These are phyloP conservation scores for Cladosporium sp. DNA, from an alignment of 2,329 filamentous ascomycete genomes.

Conservation along the genomic window DNA sequence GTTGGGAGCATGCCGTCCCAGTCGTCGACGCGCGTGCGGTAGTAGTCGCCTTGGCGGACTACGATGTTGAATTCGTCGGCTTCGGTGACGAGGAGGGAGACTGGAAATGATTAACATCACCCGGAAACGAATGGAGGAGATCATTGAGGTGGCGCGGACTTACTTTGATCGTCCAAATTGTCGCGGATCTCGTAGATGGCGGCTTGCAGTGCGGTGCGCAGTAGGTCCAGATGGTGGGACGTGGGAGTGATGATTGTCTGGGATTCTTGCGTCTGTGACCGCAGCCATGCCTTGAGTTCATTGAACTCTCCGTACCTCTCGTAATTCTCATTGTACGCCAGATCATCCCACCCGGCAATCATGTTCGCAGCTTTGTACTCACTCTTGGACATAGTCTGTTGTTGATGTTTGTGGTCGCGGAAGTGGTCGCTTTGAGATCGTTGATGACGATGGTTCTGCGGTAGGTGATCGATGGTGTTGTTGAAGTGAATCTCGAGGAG, in stretches of 20 bases:
- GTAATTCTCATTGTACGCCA: not conserved
- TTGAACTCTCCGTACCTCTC: not conserved
- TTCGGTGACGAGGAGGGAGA: slow-evolving; percentile 2
- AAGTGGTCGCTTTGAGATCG: too few relatives aligned
- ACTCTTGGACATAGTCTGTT: too few relatives aligned
- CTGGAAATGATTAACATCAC: too few relatives aligned
- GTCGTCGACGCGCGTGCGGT: not conserved
- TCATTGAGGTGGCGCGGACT: too few relatives aligned
- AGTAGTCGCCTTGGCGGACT: slow-evolving; percentile 2
- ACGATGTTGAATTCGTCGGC: not conserved
- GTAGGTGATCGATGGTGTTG: too few relatives aligned
- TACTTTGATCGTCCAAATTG: slow-evolving; percentile 7
- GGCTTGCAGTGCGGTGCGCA: not conserved
- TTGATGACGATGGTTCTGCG: too few relatives aligned
- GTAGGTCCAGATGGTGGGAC: not conserved
- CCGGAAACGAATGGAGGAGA: too few relatives aligned
- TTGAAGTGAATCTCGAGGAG: too few relatives aligned
- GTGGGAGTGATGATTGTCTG: not conserved
- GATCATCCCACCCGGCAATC: slow-evolving; percentile 7
- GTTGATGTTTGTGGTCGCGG: too few relatives aligned
- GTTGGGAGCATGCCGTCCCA: slow-evolving; percentile 4
- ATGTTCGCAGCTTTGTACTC: not conserved
- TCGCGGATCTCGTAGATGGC: slow-evolving; percentile 4
- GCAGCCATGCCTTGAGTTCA: slow-evolving; percentile 10
- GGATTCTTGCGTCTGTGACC: slow-evolving; percentile 7